phyloP scores from a whole-genome alignment of 176 grass and related monocot species.

The Lolium rigidum region DNA sequence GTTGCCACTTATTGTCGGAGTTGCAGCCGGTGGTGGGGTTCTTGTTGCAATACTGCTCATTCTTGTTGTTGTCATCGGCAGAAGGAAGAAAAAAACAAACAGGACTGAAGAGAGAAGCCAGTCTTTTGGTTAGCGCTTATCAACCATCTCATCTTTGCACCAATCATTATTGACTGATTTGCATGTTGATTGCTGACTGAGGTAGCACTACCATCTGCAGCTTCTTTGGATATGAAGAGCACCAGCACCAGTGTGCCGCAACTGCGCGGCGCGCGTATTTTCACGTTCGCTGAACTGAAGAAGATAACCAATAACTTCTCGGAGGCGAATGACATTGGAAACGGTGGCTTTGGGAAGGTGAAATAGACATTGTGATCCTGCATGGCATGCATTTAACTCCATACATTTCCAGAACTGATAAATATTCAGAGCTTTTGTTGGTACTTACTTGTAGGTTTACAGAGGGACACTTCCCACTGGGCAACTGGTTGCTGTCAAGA shows the following conservation, averaged over 20 bases:
- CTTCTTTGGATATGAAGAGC: constrained; percentile 71
- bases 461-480: constrained; percentile 62
- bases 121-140: constrained; percentile 53
- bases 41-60: constrained; percentile 34
- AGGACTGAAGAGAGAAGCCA: constrained; percentile 53
- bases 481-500: constrained; percentile 75
- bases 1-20: constrained; percentile 59
- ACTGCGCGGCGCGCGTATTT: constrained; percentile 65
- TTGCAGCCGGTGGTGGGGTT: constrained; percentile 50
- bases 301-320: constrained; percentile 80
- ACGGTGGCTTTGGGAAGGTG: constrained; percentile 80
- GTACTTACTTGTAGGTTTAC: constrained; percentile 59
- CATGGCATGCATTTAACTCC: background rate
- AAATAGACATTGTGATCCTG: background rate
- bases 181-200: constrained; percentile 4
- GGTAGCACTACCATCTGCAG: constrained; percentile 37
- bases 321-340: constrained; percentile 61
- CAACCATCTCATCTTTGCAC: background rate
- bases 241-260: constrained; percentile 64
- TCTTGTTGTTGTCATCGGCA: constrained; percentile 41
- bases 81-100: constrained; percentile 41
- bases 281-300: constrained; percentile 73
- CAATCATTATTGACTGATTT: background rate
- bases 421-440: background rate
- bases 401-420: background rate